Conservation (phyloP, 2,329 filamentous ascomycete genomes). For the Sclerotinia trifoliorum region DNA sequence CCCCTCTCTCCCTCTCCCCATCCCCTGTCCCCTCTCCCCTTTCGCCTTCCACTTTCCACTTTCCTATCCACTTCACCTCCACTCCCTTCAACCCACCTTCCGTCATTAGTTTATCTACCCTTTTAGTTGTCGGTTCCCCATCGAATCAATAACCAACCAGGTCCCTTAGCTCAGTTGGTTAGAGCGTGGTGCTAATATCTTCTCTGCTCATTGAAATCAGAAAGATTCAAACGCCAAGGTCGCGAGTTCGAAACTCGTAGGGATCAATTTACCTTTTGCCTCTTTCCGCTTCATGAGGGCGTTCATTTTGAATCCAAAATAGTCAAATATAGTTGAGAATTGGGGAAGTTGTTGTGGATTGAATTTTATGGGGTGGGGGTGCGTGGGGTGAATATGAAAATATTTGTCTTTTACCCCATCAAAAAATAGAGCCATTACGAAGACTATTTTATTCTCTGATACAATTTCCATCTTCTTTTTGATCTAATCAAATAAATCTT, state of each 20-base stretch:
- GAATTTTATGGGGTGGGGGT: not conserved
- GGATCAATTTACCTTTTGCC: not conserved
- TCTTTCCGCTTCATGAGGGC: not conserved
- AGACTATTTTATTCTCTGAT: too few relatives aligned
- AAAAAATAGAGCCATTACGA: too few relatives aligned
- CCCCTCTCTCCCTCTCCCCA: too few relatives aligned
- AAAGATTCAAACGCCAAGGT: slow-evolving; percentile 2
- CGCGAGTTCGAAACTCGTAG: not conserved
- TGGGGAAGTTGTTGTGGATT: not conserved
- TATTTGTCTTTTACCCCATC: too few relatives aligned
- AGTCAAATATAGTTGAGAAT: not conserved
- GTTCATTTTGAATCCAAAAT: not conserved
- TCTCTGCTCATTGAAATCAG: not conserved
- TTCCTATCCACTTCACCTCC: not conserved
- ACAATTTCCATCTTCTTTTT: too few relatives aligned
- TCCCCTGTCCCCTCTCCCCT: too few relatives aligned
- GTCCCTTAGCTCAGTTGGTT: slow-evolving; percentile 16
- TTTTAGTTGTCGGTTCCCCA: fast-evolving
- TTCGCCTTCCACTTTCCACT: too few relatives aligned
- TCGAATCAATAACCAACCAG: not conserved
- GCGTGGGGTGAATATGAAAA: not conserved
- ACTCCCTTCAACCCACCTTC: not conserved
- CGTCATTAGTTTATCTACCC: fast-evolving
- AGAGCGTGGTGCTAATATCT: slow-evolving; percentile 18
- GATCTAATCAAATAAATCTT: too few relatives aligned